phyloP scores from a whole-genome alignment of 306 rosid species.

The Pyrus betulifolia region DNA sequence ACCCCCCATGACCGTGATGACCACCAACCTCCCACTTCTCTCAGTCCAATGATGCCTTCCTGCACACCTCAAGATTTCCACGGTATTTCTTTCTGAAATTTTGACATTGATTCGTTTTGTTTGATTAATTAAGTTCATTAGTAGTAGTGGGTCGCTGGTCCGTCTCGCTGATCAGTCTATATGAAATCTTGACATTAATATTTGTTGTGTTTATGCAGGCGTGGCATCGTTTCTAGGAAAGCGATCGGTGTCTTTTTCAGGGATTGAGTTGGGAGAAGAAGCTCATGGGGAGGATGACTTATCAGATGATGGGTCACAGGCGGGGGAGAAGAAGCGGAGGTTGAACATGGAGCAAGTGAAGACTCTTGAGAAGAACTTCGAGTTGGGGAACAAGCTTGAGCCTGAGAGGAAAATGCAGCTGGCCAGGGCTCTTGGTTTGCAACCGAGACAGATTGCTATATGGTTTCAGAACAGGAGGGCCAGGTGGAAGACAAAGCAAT shows the following conservation, averaged over 20 bases:
- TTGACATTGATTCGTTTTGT: not conserved
- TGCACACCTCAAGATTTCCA: conserved; percentile 82
- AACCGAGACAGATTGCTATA: conserved; percentile 86
- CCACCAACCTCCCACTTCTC: conserved; percentile 59
- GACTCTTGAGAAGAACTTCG: conserved; percentile 91
- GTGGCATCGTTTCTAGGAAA: conserved; percentile 67
- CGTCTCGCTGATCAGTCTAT: not conserved
- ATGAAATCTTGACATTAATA: not conserved
- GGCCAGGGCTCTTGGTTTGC: conserved; percentile 80
- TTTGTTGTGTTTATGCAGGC: conserved; percentile 37
- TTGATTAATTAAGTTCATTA: not conserved
- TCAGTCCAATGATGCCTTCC: conserved; percentile 68
- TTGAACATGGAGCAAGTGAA: conserved; percentile 87
- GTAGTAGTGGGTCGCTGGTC: not conserved
- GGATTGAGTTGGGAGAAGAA: conserved; percentile 68
- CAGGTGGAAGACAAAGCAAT: conserved; percentile 92
- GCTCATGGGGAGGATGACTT: conserved; percentile 65
- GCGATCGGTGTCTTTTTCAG: conserved; percentile 83
- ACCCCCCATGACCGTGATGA: conserved; percentile 57
- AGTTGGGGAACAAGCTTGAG: conserved; percentile 87
- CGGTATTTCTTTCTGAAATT: conserved; percentile 26
- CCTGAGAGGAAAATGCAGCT: conserved; percentile 96
- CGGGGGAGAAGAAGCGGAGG: conserved; percentile 88
- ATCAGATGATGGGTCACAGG: conserved; percentile 86
- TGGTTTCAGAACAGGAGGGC: conserved; percentile 97